Conservation (phyloP, 2,329 filamentous ascomycete genomes). For the Clonostachys solani region DNA sequence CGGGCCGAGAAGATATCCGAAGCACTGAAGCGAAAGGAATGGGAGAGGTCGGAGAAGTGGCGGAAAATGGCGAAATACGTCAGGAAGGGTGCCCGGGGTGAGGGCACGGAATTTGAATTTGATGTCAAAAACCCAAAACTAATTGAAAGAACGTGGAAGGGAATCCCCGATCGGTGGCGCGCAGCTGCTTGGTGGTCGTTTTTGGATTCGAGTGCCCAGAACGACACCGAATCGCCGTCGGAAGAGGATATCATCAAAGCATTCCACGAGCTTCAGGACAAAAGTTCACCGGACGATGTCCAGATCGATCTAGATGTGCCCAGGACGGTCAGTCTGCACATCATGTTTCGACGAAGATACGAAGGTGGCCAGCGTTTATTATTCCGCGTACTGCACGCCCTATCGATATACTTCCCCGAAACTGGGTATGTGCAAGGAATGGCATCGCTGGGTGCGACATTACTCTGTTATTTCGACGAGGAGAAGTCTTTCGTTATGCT, state of each 20-base stretch:
- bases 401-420: slow-evolving; percentile 85
- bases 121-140: slow-evolving; percentile 80
- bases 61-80: slow-evolving; percentile 59
- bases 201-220: slow-evolving; percentile 70
- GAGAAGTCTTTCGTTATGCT: slow-evolving; percentile 94
- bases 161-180: slow-evolving; percentile 94
- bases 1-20: slow-evolving; percentile 47
- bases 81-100: slow-evolving; percentile 42
- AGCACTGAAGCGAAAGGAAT: slow-evolving; percentile 58
- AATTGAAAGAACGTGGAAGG: slow-evolving; percentile 92
- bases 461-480: slow-evolving; percentile 96
- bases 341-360: slow-evolving; percentile 94
- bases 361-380: slow-evolving; percentile 86
- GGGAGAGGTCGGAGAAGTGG: slow-evolving; percentile 62
- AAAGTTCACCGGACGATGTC: slow-evolving; percentile 81
- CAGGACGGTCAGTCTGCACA: slow-evolving; percentile 88
- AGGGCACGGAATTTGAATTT: slow-evolving; percentile 70
- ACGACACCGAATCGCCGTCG: slow-evolving; percentile 50
- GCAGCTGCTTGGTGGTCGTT: slow-evolving; percentile 94
- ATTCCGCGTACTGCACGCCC: slow-evolving; percentile 87
- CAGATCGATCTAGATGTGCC: slow-evolving; percentile 98
- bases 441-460: slow-evolving; percentile 86
- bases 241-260: slow-evolving; percentile 69
- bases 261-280: slow-evolving; percentile 69
- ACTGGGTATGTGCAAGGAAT: slow-evolving; percentile 98